Evolutionary conservation across 176 grass and related monocot genomes (phyloP).

Genomic region (Poa annua): DNA sequence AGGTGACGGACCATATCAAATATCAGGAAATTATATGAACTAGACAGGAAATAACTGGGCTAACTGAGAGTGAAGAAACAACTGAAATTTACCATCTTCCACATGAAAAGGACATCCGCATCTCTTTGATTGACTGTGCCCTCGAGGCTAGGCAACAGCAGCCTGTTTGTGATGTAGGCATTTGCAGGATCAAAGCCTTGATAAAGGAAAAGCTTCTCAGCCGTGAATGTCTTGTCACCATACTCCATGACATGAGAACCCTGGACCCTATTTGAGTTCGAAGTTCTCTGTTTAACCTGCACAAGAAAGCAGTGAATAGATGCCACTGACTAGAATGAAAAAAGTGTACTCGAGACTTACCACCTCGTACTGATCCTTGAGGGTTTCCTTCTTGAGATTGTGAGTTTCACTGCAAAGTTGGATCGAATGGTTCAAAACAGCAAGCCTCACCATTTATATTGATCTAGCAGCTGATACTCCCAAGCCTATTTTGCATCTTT

Average conservation of each 20-base stretch:
- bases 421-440: conserved; percentile 22
- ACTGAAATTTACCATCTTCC: conserved; percentile 66
- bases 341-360: conserved; percentile 53
- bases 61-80: not conserved
- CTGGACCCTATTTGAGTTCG: conserved; percentile 42
- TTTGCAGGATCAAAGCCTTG: conserved; percentile 89
- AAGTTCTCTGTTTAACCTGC: conserved; percentile 83
- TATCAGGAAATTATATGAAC: not conserved
- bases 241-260: conserved; percentile 98
- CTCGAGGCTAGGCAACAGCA: conserved; percentile 48
- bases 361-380: conserved; percentile 70
- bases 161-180: conserved; percentile 53
- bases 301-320: conserved; percentile 26
- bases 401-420: conserved; percentile 70
- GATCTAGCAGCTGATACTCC: conserved; percentile 20
- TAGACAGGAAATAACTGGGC: not conserved
- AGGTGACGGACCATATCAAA: not conserved
- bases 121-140: conserved; percentile 82
- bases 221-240: conserved; percentile 84
- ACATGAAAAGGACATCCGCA: conserved; percentile 86
- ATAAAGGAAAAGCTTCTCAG: conserved; percentile 83
- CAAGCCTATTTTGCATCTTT: not conserved
- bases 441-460: not conserved
- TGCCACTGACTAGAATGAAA: conserved; percentile 26
- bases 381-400: conserved; percentile 81